A percentile compares a stretch with the other conserved stretches of the same genome.
Evolutionary conservation across 2,329 filamentous ascomycete species (phyloP).

Genomic region (Bipolaris zeicola): DNA sequence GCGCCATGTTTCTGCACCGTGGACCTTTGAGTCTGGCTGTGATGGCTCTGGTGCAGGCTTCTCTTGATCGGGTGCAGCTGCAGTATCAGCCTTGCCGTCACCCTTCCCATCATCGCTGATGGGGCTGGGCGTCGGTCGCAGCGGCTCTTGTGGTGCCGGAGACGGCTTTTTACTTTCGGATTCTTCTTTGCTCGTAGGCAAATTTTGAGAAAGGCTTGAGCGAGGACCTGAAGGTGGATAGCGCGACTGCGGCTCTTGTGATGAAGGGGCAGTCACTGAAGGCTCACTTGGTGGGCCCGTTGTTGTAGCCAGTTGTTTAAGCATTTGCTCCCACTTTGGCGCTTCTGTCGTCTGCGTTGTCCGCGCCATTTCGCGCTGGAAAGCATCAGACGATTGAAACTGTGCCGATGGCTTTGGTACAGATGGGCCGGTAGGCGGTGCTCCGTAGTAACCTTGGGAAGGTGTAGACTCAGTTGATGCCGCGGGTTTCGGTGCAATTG

Average conservation of each 20-base stretch:
- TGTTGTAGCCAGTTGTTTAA: slow-evolving; percentile 39
- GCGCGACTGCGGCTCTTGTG: slow-evolving; percentile 25
- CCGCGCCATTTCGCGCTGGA: slow-evolving; percentile 49
- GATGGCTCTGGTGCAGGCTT: slow-evolving; percentile 11
- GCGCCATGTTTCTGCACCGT: slow-evolving; percentile 43
- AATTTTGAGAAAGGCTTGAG: slow-evolving; percentile 21
- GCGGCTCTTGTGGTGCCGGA: slow-evolving; percentile 24
- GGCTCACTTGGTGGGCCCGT: slow-evolving; percentile 17
- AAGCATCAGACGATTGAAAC: slow-evolving; percentile 54
- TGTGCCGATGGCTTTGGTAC: slow-evolving; percentile 42
- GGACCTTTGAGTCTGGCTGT: slow-evolving; percentile 18
- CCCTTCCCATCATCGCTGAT: slow-evolving; percentile 41
- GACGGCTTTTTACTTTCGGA: slow-evolving; percentile 22
- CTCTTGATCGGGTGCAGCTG: slow-evolving; percentile 9
- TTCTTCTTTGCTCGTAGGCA: slow-evolving; percentile 17
- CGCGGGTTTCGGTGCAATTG: slow-evolving; percentile 23
- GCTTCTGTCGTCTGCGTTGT: slow-evolving; percentile 27
- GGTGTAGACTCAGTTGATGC: slow-evolving; percentile 14
- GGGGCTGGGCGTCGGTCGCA: slow-evolving; percentile 40
- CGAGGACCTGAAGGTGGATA: slow-evolving; percentile 19
- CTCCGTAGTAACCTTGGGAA: slow-evolving; percentile 19
- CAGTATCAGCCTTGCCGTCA: slow-evolving; percentile 22
- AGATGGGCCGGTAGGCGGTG: slow-evolving; percentile 16
- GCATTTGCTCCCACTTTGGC: slow-evolving; percentile 44
- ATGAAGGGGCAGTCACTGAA: slow-evolving; percentile 7